Evolutionary conservation across 257 asterid species (phyloP).

Genomic region (Solanum microdontum): DNA sequence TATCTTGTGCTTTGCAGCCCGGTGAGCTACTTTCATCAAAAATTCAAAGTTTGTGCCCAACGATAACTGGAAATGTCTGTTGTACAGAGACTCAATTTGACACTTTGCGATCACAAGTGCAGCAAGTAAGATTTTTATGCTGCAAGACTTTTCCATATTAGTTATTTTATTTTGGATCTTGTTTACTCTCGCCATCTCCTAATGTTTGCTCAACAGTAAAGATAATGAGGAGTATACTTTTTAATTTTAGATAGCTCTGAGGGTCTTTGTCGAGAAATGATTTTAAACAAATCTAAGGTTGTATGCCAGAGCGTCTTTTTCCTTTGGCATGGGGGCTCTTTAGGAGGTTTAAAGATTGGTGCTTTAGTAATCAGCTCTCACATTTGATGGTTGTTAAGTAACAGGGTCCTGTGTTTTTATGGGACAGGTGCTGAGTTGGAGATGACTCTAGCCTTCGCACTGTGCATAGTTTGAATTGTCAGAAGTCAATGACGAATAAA

Average conservation of each 20-base stretch:
- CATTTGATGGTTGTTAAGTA: background rate
- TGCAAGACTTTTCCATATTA: background rate
- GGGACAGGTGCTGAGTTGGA: background rate
- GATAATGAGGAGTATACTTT: background rate
- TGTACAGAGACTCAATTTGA: conserved; percentile 84
- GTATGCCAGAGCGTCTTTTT: background rate
- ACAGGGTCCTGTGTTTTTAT: background rate
- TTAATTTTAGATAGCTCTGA: background rate
- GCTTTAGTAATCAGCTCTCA: background rate
- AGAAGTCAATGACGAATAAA: background rate
- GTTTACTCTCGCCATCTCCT: background rate
- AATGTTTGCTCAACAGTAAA: background rate
- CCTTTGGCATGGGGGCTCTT: background rate
- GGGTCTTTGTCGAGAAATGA: background rate
- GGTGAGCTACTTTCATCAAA: conserved; percentile 65
- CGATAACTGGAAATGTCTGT: conserved; percentile 84
- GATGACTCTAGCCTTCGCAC: background rate
- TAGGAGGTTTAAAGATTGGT: background rate
- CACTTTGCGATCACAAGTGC: conserved; percentile 80
- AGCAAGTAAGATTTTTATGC: conserved; percentile 57
- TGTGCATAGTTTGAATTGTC: background rate
- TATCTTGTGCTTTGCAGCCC: conserved; percentile 43
- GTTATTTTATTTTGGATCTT: background rate
- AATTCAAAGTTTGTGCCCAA: conserved; percentile 95
- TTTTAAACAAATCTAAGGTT: background rate